Base-by-base conservation (phyloP, 768 basidiomycete genomes). In the Tephrocybe sp. region DNA sequence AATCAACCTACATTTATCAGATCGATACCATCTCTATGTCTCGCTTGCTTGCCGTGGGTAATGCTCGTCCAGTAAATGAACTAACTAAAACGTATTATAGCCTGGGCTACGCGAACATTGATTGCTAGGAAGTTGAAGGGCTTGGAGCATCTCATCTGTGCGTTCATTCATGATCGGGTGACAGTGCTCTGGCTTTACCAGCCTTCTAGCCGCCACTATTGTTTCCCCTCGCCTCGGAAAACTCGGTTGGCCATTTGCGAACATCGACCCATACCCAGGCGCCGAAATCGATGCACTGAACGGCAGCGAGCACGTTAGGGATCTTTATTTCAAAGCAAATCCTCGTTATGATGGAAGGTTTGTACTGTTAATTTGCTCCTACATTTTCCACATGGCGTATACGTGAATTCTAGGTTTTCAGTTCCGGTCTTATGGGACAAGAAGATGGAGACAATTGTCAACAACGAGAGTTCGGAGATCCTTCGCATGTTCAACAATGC, bases 401-500 rank as follows among this genome's bases (percentile, higher is more conserved):
- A 9, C 12, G 26, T 26, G 7, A 26, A 20, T 23, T n/a, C 32
- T 40, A 82, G 87, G 30, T 91, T 90, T 73, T 91, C 91, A 1
- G 90, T 93, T 5, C 94, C 93, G 5, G 69, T 92, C 35, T 75
- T 98, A 7, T 98, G 92, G 90, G 96, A 98, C 70, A 95, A 84
- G 73, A 89, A 94, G 67, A 70, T 64, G 36, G 70, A 85, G 42
- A 87, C 88, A 34, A 87, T 98, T 59, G 96, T 98, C 52, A 98
- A 93, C 74, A 98, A 98, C 65, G 96, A 98, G 64, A 87, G 84
- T 56, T 83, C 88, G 0, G 96, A 98, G 71, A 94, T 98, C 64
- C 92, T 98, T 61, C 85, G 96, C 49, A 90, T 95, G 11, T 80
- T 98, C 71, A 96, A 98, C 69, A 75, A 77, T 11, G 85, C 79